Evolutionary conservation across 225 moss, liverwort and hornwort genomes (phyloP).

Genomic region (Antitrichia curtipendula): DNA sequence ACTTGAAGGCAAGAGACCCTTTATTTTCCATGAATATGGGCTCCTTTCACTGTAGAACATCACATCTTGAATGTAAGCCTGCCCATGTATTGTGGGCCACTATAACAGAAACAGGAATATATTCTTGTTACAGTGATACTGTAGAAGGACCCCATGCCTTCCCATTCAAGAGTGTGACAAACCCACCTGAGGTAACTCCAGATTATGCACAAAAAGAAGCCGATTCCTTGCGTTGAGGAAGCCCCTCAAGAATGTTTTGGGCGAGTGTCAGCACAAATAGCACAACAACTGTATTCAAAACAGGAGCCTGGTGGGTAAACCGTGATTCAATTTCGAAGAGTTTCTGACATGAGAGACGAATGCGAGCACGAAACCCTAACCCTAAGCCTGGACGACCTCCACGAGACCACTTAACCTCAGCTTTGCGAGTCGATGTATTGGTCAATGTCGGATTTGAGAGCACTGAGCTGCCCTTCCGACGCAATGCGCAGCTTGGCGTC

Average conservation of each 20-base stretch:
- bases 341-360: not conserved
- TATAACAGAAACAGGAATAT: not conserved
- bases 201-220: not conserved
- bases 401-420: not conserved
- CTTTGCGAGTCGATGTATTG: conserved; percentile 51
- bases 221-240: not conserved
- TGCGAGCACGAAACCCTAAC: not conserved
- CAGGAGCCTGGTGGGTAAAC: not conserved
- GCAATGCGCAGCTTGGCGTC: conserved; percentile 63
- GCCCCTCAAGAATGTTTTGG: not conserved
- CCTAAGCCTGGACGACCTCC: not conserved
- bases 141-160: not conserved
- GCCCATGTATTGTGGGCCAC: not conserved
- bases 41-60: not conserved
- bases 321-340: not conserved
- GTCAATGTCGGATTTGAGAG: conserved; percentile 78
- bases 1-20: not conserved
- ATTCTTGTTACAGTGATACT: not conserved
- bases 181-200: not conserved
- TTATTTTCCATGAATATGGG: not conserved
- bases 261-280: not conserved
- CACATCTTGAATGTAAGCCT: not conserved
- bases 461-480: conserved; percentile 87
- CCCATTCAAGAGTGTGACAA: not conserved
- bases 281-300: not conserved